phyloP scores from a whole-genome alignment of 2,329 filamentous ascomycete species.

The Pseudohalonectria lignicola region DNA sequence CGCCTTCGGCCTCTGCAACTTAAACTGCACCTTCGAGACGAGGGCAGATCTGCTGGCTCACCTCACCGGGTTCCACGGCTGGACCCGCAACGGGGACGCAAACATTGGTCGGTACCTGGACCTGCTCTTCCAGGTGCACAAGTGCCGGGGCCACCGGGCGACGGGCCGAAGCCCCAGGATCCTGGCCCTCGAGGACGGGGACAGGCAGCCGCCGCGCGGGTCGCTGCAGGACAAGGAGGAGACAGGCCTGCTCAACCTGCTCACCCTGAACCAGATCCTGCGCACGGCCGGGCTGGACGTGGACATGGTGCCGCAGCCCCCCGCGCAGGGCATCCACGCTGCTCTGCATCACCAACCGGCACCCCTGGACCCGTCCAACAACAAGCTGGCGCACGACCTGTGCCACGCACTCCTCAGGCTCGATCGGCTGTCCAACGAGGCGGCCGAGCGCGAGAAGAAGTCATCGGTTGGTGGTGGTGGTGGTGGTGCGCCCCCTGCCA shows the following conservation, averaged over 20 bases:
- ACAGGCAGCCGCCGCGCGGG: not conserved
- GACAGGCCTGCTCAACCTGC: not conserved
- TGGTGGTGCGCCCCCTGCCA: not conserved
- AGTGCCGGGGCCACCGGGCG: no score
- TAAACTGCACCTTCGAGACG: constrained; percentile 1
- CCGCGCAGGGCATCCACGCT: not conserved
- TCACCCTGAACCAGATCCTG: constrained; percentile 1
- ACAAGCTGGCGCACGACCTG: not conserved
- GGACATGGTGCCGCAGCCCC: not conserved
- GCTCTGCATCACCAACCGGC: no score
- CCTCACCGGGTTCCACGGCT: not conserved
- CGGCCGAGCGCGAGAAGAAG: not conserved
- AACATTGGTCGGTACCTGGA: no score
- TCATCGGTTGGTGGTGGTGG: not conserved
- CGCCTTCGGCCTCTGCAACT: constrained; percentile 2
- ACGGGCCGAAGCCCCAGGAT: no score
- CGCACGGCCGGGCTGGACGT: not conserved
- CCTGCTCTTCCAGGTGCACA: no score
- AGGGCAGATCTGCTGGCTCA: not conserved
- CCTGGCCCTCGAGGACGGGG: not conserved
- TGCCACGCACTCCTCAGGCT: not conserved
- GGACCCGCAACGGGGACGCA: not conserved
- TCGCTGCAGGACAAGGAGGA: not conserved
- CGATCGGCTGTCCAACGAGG: not conserved
- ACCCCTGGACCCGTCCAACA: not conserved